Evolutionary conservation across 306 rosid genomes (phyloP).

Genomic region (Dalbergia oliveri): DNA sequence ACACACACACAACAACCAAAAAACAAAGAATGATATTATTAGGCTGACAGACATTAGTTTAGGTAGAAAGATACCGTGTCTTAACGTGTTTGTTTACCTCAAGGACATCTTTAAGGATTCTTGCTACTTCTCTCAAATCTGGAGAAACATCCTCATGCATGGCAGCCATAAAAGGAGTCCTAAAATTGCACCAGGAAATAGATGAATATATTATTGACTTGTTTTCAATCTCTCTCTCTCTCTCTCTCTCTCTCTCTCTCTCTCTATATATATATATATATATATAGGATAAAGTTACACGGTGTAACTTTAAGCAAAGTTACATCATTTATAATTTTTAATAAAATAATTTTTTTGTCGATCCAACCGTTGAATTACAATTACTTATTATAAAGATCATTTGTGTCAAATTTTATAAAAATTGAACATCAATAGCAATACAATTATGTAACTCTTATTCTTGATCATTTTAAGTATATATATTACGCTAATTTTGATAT

Average conservation of each 20-base stretch:
- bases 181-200: conserved; percentile 43
- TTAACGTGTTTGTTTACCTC: conserved; percentile 55
- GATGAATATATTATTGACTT: neutral
- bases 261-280: no score
- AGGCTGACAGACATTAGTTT: neutral
- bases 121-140: conserved; percentile 62
- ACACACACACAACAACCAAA: neutral
- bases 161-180: conserved; percentile 68
- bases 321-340: no score
- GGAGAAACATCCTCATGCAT: conserved; percentile 77
- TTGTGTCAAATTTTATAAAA: no score
- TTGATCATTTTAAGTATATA: no score
- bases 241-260: neutral
- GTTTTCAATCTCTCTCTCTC: neutral
- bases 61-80: neutral
- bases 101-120: conserved; percentile 56
- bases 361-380: no score
- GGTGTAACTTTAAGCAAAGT: no score
- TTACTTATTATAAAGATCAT: no score
- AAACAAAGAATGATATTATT: neutral
- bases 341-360: no score
- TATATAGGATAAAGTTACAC: no score
- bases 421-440: no score
- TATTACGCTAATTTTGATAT: no score
- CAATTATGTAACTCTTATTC: no score